Conservation (phyloP, 2,329 filamentous ascomycete genomes). For the Alternaria incomplexa region DNA sequence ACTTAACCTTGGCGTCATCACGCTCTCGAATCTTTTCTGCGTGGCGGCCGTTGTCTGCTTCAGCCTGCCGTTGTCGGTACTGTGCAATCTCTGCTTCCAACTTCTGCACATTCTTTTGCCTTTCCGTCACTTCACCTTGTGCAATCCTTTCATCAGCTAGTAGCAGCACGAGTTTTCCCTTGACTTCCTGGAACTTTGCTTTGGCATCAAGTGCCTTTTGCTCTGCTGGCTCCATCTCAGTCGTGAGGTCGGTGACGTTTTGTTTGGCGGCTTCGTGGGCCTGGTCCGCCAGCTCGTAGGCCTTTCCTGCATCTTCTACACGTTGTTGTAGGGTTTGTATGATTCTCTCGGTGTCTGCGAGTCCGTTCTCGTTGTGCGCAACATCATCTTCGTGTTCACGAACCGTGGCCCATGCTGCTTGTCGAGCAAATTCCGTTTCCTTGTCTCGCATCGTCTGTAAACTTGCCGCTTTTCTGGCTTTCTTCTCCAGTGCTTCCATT, state of each 20-base stretch:
- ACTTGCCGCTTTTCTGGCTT: constrained; percentile 69
- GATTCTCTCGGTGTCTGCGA: constrained; percentile 50
- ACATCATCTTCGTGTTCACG: constrained; percentile 69
- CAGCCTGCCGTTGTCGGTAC: constrained; percentile 65
- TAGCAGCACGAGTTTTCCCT: constrained; percentile 60
- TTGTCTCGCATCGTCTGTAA: constrained; percentile 69
- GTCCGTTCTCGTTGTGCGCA: constrained; percentile 29
- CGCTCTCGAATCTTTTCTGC: constrained; percentile 66
- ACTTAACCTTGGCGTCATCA: constrained; percentile 61
- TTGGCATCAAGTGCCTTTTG: constrained; percentile 59
- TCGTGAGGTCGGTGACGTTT: constrained; percentile 39
- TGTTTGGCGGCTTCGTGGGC: constrained; percentile 46
- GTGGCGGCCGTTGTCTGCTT: constrained; percentile 72
- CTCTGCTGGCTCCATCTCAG: constrained; percentile 52
- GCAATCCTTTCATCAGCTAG: constrained; percentile 69
- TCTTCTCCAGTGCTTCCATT: constrained; percentile 66
- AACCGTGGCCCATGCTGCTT: constrained; percentile 89
- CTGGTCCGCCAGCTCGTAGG: constrained; percentile 54
- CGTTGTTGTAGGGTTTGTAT: constrained; percentile 56
- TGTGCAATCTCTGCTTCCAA: constrained; percentile 56
- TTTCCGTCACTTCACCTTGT: constrained; percentile 61
- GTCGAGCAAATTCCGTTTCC: constrained; percentile 64
- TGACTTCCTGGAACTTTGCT: constrained; percentile 60
- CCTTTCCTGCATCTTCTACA: constrained; percentile 53
- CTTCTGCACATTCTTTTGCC: constrained; percentile 53